These are phyloP conservation scores for Dillenia turbinata DNA, from an alignment of 164 flowering plant species.

Conservation along the genomic window DNA sequence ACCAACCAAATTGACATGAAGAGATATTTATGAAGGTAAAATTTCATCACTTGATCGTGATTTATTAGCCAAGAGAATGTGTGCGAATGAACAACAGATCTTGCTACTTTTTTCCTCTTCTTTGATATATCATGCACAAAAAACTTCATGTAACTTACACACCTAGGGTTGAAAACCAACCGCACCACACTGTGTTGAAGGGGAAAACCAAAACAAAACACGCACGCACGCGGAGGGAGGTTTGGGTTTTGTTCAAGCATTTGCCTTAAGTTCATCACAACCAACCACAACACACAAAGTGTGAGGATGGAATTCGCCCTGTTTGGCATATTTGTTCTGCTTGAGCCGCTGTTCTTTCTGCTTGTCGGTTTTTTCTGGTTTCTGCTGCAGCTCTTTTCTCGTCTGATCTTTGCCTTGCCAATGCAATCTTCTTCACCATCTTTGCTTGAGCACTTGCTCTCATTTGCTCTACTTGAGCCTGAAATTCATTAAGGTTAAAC, in stretches of 20 bases:
- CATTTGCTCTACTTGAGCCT: constrained; percentile 71
- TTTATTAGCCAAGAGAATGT: too few relatives aligned
- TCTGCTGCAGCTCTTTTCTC: constrained; percentile 65
- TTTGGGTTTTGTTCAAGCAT: not conserved
- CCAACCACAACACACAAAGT: constrained; percentile 60
- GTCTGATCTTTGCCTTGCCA: constrained; percentile 68
- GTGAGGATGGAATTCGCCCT: constrained; percentile 58
- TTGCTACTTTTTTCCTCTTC: too few relatives aligned
- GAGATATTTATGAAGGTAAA: too few relatives aligned
- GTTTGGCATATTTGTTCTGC: constrained; percentile 71
- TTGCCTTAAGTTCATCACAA: constrained; percentile 14
- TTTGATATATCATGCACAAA: too few relatives aligned
- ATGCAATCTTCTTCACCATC: constrained; percentile 68
- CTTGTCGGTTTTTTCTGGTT: constrained; percentile 47
- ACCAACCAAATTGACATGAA: too few relatives aligned
- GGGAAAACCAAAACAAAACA: not conserved
- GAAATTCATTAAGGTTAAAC: constrained; percentile 3
- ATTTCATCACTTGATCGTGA: too few relatives aligned
- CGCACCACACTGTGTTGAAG: not conserved
- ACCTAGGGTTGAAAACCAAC: not conserved
- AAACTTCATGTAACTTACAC: not conserved
- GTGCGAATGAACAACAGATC: too few relatives aligned
- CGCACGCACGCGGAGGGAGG: too few relatives aligned
- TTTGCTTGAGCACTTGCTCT: constrained; percentile 71
- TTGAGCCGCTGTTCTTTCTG: constrained; percentile 59